Evolutionary conservation across 192 early-diverging fungal species (phyloP), one percentile per base, ranked within the genome.

Genomic region (Spinellus fusiger): DNA sequence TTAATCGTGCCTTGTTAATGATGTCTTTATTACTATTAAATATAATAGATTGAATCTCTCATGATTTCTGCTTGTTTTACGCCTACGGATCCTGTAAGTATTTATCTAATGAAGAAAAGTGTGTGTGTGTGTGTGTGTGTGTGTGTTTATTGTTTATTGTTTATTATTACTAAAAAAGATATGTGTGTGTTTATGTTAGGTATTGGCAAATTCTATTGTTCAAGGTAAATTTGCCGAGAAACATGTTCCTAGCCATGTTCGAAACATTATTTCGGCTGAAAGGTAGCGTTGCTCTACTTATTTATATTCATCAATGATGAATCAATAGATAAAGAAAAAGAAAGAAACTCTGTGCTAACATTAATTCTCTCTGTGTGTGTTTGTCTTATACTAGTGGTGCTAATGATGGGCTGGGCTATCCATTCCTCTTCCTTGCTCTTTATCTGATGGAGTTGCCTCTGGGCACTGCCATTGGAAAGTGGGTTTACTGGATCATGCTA

Each of bases 171-270:
- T 34, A 4, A 13, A 28, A 10, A 18, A 23, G 18, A 13, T 62
- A 10, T 26, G 16, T n/a, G 10, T 22, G 33, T 34, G 20, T 52
- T 8, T 40, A 20, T 16, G 26, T 20, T 32, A 77, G 77, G 64
- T 81, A 13, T 69, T 97, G 38, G 88, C 93, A 49, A 95, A 93
- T 75, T 88, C 91, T 2, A 88, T 97, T 7, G 86, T 97, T 10
- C 88, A 91, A 57, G 95, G 95, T 27, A 74, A 82, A 26, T 97
- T 93, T 79, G 93, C 95, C 13, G 91, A 95, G 61, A 80, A 84
- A 51, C 83, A 91, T 40, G 86, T 97, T 18, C 86, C 92, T 0
- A 44, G 73, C 18, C 69, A 85, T 12, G 68, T 90, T 38, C 79
- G 88, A 50, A 77, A 93, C 52, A 66, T 89, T 3, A 68, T 93